phyloP scores from a whole-genome alignment of 225 moss, liverwort and hornwort genomes.

The Bryum argenteum region DNA sequence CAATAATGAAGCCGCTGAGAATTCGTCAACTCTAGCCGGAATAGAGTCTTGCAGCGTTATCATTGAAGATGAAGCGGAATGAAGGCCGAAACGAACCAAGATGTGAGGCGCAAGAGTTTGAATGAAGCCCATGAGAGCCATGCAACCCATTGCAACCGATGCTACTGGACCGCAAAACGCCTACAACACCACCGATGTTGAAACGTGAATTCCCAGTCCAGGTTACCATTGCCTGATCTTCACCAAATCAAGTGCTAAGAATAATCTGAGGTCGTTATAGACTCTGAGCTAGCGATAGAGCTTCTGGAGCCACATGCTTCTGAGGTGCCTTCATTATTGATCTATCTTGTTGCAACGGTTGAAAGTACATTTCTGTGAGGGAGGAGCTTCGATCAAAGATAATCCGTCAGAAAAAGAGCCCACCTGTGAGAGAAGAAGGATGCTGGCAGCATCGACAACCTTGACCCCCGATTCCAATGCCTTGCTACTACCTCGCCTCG shows the following conservation, averaged over 20 bases:
- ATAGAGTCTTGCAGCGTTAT: constrained; percentile 29
- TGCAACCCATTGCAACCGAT: constrained; percentile 67
- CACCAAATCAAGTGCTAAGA: not conserved
- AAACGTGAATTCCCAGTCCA: not conserved
- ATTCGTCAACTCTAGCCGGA: constrained; percentile 55
- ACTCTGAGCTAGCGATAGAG: not conserved
- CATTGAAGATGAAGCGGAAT: constrained; percentile 27
- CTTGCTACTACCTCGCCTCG: constrained; percentile 37
- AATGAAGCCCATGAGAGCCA: constrained; percentile 71
- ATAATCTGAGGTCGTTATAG: not conserved
- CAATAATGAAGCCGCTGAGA: constrained; percentile 75
- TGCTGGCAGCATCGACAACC: constrained; percentile 78
- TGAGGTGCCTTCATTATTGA: no score
- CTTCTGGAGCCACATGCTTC: no score
- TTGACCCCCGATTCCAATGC: constrained; percentile 53
- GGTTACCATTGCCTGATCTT: not conserved
- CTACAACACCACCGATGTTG: constrained; percentile 39
- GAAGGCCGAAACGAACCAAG: constrained; percentile 33
- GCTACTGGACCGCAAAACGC: constrained; percentile 78
- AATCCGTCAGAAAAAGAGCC: constrained; percentile 8
- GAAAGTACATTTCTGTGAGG: no score
- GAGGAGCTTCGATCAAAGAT: not conserved
- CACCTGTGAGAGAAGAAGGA: constrained; percentile 80
- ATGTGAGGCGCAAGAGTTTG: constrained; percentile 48
- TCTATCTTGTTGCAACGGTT: no score